Base-by-base conservation (phyloP, 1,284 basidiomycete species). In the Chalciporus sp. region DNA sequence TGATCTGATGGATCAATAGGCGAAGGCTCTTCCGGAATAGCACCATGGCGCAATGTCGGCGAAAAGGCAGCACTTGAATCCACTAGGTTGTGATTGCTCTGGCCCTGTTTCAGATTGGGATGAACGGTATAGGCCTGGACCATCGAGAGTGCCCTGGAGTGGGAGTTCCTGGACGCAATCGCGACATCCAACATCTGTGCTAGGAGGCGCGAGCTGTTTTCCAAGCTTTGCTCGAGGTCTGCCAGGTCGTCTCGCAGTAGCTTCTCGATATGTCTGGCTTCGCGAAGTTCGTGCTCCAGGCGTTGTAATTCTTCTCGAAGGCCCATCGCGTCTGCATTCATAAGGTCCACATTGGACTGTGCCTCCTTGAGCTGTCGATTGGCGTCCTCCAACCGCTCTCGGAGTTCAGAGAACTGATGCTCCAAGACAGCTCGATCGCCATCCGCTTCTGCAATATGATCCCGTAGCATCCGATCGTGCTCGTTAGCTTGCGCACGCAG, bases 351-450 rank as follows among this genome's bases (percentile, higher is more conserved):
- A 53, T 85, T 82, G 0, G 81, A 72, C 8, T 75, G 76, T 9
- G 81, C 72, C 41, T 88, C 85, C 67, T 86, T 86, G 28, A 87
- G 68, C 59, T 85, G 81, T 11, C 80, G 76, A 51, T 83, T 79
- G 12, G 77, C 74, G 49, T 81, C 76, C 54, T 88, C 86, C 51
- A 85, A 71, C 11, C 78, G 77, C 1, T 83, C 86, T 52, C 83
- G 83, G 27, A 92, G 75, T 57, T 92, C 90, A 40, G 85, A 83
- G 68, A 93, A 90, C 68, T 94, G 89, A 54, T 93, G 86, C 67
- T 95, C 92, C 47, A 95, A 76, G 4, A 95, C 90, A 0, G 92
- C 92, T 16, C 93, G 83, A 71, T 95, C 93, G 0, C 92, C 93
- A 64, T 95, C 92, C 7, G 94, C 91, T 68, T 96, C 94, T 2